Evolutionary conservation across 163 green algal genomes (phyloP).

Genomic region (Scenedesmus sp.): DNA sequence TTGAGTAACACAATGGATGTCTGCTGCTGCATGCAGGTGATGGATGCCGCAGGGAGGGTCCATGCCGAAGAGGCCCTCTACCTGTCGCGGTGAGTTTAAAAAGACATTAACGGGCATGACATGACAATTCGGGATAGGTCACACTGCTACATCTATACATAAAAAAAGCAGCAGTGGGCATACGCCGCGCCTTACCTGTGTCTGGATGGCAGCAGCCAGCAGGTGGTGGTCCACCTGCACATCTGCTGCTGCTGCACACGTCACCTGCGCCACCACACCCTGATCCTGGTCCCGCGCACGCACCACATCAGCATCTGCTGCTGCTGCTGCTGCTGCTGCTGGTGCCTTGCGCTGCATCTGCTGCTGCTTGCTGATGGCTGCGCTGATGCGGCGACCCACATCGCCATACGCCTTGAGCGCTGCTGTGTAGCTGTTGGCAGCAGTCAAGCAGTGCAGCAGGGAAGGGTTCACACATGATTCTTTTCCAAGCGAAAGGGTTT

Average conservation of each 20-base stretch:
- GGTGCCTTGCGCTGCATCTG: background rate
- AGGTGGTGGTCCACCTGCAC: slow-evolving; percentile 44
- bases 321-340: background rate
- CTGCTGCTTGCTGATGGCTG: slow-evolving; percentile 34
- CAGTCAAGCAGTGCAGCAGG: background rate
- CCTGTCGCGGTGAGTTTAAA: background rate
- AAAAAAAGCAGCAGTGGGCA: too few relatives aligned
- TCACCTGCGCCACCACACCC: background rate
- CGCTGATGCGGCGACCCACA: slow-evolving; percentile 42
- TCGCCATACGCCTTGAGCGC: slow-evolving; percentile 38
- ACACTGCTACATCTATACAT: too few relatives aligned
- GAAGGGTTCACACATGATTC: background rate
- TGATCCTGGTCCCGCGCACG: background rate
- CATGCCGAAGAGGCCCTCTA: slow-evolving; percentile 50
- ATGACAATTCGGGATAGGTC: background rate
- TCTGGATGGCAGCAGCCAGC: slow-evolving; percentile 49
- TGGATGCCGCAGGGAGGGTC: background rate
- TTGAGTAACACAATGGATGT: too few relatives aligned
- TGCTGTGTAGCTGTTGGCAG: slow-evolving; percentile 34
- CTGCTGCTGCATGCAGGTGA: slow-evolving; percentile 15
- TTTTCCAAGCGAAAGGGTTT: too few relatives aligned
- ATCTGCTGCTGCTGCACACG: slow-evolving; percentile 20
- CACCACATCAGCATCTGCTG: background rate
- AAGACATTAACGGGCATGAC: too few relatives aligned
- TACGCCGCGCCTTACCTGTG: slow-evolving; percentile 7